Evolutionary conservation across 202 grass and related monocot species (phyloP).

Genomic region (Hordeum pubiflorum): DNA sequence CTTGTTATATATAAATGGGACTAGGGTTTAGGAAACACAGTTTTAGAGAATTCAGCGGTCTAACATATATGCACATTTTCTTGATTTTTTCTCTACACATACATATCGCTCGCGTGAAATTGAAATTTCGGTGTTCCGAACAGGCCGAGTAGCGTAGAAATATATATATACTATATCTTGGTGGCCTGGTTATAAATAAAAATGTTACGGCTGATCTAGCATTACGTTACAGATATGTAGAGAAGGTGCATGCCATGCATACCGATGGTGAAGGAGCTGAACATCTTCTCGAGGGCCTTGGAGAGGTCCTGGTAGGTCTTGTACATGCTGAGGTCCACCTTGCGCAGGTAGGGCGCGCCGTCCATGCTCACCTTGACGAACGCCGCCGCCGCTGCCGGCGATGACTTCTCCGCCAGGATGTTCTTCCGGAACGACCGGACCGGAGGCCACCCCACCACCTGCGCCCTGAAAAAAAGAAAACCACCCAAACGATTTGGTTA

Average conservation of each 20-base stretch:
- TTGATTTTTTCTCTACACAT: no score
- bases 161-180: no score
- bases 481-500: neutral
- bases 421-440: conserved; percentile 89
- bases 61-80: no score
- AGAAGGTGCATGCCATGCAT: neutral
- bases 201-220: no score
- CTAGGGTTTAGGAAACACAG: no score
- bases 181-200: no score
- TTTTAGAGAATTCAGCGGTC: no score
- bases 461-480: conserved; percentile 40
- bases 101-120: neutral
- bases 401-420: conserved; percentile 40
- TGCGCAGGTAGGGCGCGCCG: conserved; percentile 63
- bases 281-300: conserved; percentile 70
- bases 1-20: no score
- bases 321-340: conserved; percentile 73
- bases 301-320: conserved; percentile 72
- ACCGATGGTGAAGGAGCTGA: conserved; percentile 78
- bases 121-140: neutral
- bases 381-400: neutral
- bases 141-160: neutral
- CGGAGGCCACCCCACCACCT: conserved; percentile 81
- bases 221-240: neutral
- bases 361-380: conserved; percentile 89